phyloP scores from a whole-genome alignment of 768 basidiomycete genomes.

The Hypsizygus marmoreus region DNA sequence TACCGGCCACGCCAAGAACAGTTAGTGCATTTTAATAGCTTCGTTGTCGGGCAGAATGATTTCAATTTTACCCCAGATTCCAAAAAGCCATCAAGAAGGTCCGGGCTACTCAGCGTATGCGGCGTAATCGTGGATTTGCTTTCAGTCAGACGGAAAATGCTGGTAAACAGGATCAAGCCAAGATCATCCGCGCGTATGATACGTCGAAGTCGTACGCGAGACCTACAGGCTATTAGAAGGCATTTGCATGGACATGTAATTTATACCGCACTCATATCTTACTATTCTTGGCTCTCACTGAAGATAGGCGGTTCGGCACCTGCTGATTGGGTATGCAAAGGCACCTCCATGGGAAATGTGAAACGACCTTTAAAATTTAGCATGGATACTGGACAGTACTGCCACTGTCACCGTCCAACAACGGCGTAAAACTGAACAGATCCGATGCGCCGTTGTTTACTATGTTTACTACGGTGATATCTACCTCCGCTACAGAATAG shows the following conservation, averaged over 20 bases:
- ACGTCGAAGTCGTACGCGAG: conserved; percentile 73
- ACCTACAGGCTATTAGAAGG: conserved; percentile 71
- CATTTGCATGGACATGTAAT: conserved; percentile 36
- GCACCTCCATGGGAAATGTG: too few relatives aligned
- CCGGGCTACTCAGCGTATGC: conserved; percentile 96
- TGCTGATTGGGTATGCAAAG: too few relatives aligned
- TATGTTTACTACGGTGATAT: too few relatives aligned
- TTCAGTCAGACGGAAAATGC: conserved; percentile 95
- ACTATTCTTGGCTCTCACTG: too few relatives aligned
- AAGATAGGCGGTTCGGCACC: too few relatives aligned
- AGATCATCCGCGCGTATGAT: conserved; percentile 85
- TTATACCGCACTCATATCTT: conserved; percentile 28
- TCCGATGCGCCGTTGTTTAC: too few relatives aligned
- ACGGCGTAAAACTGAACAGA: too few relatives aligned
- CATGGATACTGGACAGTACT: too few relatives aligned
- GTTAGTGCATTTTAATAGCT: conserved; percentile 47
- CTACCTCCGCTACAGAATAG: too few relatives aligned
- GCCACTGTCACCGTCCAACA: too few relatives aligned
- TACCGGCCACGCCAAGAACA: conserved; percentile 98
- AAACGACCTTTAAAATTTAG: too few relatives aligned
- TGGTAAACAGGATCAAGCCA: conserved; percentile 83
- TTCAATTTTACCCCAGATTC: conserved; percentile 57
- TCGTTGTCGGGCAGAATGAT: conserved; percentile 4
- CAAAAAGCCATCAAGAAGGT: conserved; percentile 99
- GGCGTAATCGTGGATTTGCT: conserved; percentile 94